Percentiles rank a stretch among this genome's conserved stretches.
Conservation (phyloP, 2,329 filamentous ascomycete genomes). For the Clarireedia hainanense region DNA sequence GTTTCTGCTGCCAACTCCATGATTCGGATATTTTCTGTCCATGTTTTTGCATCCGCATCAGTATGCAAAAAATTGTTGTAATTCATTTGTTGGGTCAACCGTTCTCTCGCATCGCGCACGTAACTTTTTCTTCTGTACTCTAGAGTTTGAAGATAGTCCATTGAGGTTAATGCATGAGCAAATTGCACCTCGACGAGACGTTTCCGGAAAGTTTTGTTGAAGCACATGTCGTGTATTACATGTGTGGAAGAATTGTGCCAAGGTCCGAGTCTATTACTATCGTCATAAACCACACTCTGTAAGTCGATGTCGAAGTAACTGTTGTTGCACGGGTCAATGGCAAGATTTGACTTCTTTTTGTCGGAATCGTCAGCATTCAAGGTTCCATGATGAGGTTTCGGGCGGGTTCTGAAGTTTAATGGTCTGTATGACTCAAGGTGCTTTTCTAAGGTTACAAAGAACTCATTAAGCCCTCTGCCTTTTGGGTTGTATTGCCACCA, state of each 20-base stretch:
- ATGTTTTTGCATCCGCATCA: conserved; percentile 16
- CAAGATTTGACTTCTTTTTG: conserved; percentile 13
- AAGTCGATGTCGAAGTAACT: conserved; percentile 14
- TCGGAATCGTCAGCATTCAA: background rate
- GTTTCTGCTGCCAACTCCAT: conserved; percentile 17
- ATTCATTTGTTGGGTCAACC: conserved; percentile 17
- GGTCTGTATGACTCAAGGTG: no score
- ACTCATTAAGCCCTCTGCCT: conserved; percentile 17
- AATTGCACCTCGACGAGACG: conserved; percentile 19
- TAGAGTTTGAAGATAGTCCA: conserved; percentile 25
- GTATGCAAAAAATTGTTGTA: conserved; percentile 18
- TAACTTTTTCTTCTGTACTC: conserved; percentile 18
- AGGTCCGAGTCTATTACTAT: background rate
- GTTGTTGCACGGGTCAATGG: conserved; percentile 14
- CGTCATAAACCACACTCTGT: background rate
- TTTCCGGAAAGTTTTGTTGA: conserved; percentile 15
- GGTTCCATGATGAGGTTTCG: background rate
- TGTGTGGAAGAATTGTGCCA: conserved; percentile 13
- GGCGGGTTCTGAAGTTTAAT: background rate
- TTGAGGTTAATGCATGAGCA: conserved; percentile 15
- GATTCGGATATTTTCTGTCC: conserved; percentile 20
- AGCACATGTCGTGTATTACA: conserved; percentile 15
- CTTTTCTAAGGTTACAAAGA: conserved; percentile 16
- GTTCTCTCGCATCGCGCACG: conserved; percentile 17
- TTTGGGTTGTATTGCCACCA: conserved; percentile 23